A percentile compares a stretch with the other conserved stretches of the same genome.
Conservation (phyloP, 768 basidiomycete species). For the Megacollybia marginata region DNA sequence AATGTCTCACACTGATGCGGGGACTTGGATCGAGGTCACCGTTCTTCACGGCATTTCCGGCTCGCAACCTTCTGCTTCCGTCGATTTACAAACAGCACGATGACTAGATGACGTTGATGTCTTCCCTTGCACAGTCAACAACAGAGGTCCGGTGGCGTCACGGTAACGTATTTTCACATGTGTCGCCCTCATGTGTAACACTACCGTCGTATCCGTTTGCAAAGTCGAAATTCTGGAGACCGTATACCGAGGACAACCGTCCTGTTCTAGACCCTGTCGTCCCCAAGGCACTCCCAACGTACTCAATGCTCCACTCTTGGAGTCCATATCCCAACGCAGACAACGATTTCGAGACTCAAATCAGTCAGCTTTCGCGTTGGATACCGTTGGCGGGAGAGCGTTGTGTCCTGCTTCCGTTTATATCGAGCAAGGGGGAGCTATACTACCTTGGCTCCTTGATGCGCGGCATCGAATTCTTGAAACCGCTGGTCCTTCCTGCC, state of each 20-base stretch:
- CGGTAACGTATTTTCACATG: constrained; percentile 39
- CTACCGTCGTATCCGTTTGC: constrained; percentile 63
- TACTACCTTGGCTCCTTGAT: no score
- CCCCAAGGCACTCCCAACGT: constrained; percentile 17
- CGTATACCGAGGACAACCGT: constrained; percentile 25
- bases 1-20: constrained; percentile 20
- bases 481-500: no score
- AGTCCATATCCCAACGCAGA: constrained; percentile 29
- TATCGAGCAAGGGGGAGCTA: no score
- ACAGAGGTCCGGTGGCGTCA: constrained; percentile 45
- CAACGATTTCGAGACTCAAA: constrained; percentile 26
- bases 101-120: constrained; percentile 36
- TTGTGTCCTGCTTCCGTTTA: no score
- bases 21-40: constrained; percentile 58
- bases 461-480: no score
- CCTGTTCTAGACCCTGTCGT: not conserved
- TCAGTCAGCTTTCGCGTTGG: no score
- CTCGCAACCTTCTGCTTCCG: constrained; percentile 31
- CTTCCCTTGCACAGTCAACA: constrained; percentile 33
- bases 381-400: no score
- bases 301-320: constrained; percentile 31
- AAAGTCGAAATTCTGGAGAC: constrained; percentile 48
- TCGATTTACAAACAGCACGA: constrained; percentile 41
- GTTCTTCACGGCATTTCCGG: constrained; percentile 33
- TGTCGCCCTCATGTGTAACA: constrained; percentile 35